Evolutionary conservation across 805 yeast species (phyloP), one percentile per base, ranked within the genome.

Genomic region (Candida taoyuanica): DNA sequence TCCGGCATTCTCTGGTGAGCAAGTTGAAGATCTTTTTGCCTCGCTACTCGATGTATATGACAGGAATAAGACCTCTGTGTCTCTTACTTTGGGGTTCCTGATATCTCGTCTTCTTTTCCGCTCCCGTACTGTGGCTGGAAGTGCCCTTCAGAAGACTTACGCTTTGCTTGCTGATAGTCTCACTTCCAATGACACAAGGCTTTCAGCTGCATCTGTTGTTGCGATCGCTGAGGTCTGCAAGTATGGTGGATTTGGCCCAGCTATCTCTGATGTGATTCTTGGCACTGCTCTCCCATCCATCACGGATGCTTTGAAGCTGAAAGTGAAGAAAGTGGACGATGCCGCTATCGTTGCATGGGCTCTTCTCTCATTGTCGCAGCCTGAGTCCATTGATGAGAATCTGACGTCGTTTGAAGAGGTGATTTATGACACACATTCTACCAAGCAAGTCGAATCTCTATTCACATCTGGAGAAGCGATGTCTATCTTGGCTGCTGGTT

Each of bases 381-480:
- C 31, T 4, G 57, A 52, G 29, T 39, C 50, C 27, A 52, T 65
- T 12, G 43, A 53, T 0, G 51, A 49, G 2, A 57, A 64, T 14
- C 46, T 50, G 9, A 55, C 65, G 1, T 51, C 49, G 6, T 49
- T 46, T 7, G 68, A 62, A 5, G 41, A 47, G 1, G 66, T 65
- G 39, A 73, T 81, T 31, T 78, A 70, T 48, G 80, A 74, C 4
- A 70, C 84, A 0, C 79, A 82, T 54, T 57, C 55, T 5, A 73
- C 87, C 1, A 86, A 83, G 45, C 86, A 84, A 43, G 66, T 77
- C n/a, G 97, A 91, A 43, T 74, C 68, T 35, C 61, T 82, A 16
- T 86, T 91, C 48, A 70, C 87, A 0, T 71, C 81, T 33, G 97
- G 98, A 37, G 98, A 91, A 55, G 88, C 95, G 0, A 60, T 89